Evolutionary conservation across 1,284 basidiomycete genomes (phyloP), one percentile per base, ranked within the genome.

Genomic region (Nidula niveotomentosa): DNA sequence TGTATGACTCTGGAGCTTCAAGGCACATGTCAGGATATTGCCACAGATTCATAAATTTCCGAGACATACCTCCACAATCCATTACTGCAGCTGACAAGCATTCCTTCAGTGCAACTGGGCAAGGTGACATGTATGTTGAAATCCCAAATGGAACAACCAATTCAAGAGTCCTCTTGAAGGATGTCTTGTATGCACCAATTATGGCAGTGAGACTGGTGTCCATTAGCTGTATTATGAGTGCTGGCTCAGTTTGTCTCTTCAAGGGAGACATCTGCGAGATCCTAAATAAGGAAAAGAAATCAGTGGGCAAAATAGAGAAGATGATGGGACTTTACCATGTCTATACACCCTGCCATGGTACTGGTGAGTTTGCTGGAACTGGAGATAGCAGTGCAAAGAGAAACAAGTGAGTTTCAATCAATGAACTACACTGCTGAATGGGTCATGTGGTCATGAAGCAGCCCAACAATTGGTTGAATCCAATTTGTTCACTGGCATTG

Each of bases 1-100:
- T 77, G 0, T 73, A 64, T 47, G 71, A 78, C 56, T 75, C 72
- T 1, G 74, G 77, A 0, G 67, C 67, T 1, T 70, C 69, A 0
- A 37, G 59, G 6, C 76, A 78, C 50, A 70, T 79, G 33, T 72
- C 70, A 2, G 74, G 72, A 0, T 74, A 73, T 52, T 53, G 62
- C 0, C 56, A 75, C 33, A 54, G 54, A 12, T 69, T 78, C 53
- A 53, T 56, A 1, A 68, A 57, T 13, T 69, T 69, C 46, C 12
- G 37, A 0, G 23, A 57, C 0, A 76, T 74, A 5, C 54, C 61
- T 1, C 62, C 65, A 0, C 63, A 68, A 7, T n/a, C 56, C 0
- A 67, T 79, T 34, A 52, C 52, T 1, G 67, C 71, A 50, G 69
- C 73, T 13, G 73, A 77, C 54, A 61, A 66, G 8, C 58, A 70